phyloP scores from a whole-genome alignment of 2,329 filamentous ascomycete genomes.

The Phyllosticta citrichinensis region DNA sequence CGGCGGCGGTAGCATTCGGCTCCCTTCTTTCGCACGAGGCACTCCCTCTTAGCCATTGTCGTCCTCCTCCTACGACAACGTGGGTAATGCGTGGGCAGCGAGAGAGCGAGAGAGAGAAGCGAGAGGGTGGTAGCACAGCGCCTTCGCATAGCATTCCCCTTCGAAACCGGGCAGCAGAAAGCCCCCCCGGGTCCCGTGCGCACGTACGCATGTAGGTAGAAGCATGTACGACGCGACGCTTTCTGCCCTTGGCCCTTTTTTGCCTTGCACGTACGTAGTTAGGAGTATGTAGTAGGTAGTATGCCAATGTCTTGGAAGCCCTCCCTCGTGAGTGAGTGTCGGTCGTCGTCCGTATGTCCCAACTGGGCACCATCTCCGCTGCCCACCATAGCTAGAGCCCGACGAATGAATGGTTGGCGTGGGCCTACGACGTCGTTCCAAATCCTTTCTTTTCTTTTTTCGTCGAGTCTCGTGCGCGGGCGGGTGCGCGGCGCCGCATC shows the following conservation, averaged over 20 bases:
- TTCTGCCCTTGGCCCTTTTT: not conserved
- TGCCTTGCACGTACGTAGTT: not conserved
- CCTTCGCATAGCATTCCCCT: no score
- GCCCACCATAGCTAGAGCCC: no score
- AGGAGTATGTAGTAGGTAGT: not conserved
- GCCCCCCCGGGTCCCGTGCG: no score
- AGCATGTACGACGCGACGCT: no score
- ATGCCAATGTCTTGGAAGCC: not conserved
- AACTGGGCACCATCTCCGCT: not conserved
- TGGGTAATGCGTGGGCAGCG: no score
- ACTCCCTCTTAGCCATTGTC: not conserved
- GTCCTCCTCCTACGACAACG: no score
- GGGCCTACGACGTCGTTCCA: not conserved
- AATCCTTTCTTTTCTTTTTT: not conserved
- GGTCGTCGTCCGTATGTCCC: not conserved
- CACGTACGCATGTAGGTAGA: no score
- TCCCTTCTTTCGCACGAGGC: not conserved
- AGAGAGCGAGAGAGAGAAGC: no score
- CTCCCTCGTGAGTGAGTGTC: not conserved
- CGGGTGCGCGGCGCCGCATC: not conserved
- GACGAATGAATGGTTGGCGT: no score
- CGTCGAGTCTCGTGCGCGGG: not conserved
- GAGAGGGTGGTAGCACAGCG: no score
- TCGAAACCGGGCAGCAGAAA: no score
- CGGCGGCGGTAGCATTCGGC: constrained; percentile 16